Conservation (phyloP, 208 protist genomes). For the Porcisia hertigi region DNA sequence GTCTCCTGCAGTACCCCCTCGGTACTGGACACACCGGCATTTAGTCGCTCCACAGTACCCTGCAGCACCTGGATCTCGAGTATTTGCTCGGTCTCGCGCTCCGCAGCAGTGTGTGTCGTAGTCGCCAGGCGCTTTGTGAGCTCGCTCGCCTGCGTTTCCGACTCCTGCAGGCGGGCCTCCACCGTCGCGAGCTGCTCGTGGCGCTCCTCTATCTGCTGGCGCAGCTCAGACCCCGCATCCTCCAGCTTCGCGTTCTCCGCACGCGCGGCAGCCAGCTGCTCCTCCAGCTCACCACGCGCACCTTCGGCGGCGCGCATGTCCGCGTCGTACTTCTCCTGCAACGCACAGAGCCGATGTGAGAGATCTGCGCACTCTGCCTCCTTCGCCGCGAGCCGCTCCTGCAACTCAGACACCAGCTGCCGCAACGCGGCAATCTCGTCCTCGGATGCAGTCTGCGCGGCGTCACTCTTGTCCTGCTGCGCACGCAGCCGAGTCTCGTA, state of each 20-base stretch:
- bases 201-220: slow-evolving; percentile 9
- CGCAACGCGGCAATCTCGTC: slow-evolving; percentile 30
- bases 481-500: slow-evolving; percentile 38
- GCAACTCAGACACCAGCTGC: slow-evolving; percentile 19
- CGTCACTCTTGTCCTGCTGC: slow-evolving; percentile 25
- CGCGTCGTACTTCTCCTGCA: slow-evolving; percentile 4
- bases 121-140: neutral
- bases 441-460: slow-evolving; percentile 7
- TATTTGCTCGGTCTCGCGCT: slow-evolving; percentile 11
- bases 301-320: neutral
- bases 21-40: neutral
- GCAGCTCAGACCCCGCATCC: slow-evolving; percentile 2
- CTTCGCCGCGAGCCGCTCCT: slow-evolving; percentile 23
- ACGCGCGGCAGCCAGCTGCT: slow-evolving; percentile 15
- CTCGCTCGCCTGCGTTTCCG: slow-evolving; percentile 6
- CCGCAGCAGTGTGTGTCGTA: neutral
- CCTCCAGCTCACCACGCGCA: slow-evolving; percentile 29
- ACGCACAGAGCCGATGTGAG: slow-evolving; percentile 17
- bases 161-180: slow-evolving; percentile 15
- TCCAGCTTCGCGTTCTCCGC: slow-evolving; percentile 19
- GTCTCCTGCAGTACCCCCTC: slow-evolving; percentile 19
- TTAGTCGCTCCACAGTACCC: slow-evolving; percentile 27
- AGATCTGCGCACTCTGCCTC: slow-evolving; percentile 33
- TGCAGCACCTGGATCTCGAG: slow-evolving; percentile 30
- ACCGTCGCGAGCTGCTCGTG: slow-evolving; percentile 9